These are phyloP conservation scores for Tolypocladium amazonense DNA, from an alignment of 2,329 filamentous ascomycete genomes.

Conservation along the genomic window DNA sequence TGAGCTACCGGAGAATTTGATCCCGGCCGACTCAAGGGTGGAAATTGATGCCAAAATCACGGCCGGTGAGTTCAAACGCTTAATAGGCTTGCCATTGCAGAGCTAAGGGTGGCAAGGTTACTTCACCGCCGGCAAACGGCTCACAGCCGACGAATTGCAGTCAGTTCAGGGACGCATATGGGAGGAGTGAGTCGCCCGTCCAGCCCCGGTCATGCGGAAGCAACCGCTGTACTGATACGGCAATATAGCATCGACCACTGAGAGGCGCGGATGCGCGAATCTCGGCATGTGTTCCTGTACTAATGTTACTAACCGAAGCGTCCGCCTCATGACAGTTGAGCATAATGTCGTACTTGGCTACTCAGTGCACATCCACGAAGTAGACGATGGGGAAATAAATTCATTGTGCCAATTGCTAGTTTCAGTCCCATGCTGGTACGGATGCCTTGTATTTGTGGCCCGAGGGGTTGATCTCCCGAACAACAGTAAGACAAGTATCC, in stretches of 20 bases:
- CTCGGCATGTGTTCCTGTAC: not conserved
- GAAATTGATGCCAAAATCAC: conserved; percentile 99
- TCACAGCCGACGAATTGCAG: conserved; percentile 76
- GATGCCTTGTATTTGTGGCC: too few species aligned
- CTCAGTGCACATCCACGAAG: not conserved
- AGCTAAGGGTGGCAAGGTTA: conserved; percentile 36
- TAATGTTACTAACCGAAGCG: not conserved
- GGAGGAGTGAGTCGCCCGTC: conserved; percentile 53
- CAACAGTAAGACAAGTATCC: too few species aligned
- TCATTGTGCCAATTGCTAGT: too few species aligned
- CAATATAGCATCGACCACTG: conserved; percentile 31
- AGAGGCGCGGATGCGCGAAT: conserved; percentile 15
- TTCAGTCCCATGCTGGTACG: not conserved
- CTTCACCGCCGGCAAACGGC: conserved; percentile 80
- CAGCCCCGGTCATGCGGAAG: not conserved
- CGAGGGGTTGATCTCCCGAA: too few species aligned
- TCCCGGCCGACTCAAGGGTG: conserved; percentile 89
- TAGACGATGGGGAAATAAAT: not conserved
- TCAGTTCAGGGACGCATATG: conserved; percentile 83
- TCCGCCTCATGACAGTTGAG: not conserved
- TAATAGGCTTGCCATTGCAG: not conserved
- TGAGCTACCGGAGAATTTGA: conserved; percentile 86
- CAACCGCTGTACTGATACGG: conserved; percentile 2
- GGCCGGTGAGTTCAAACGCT: conserved; percentile 52
- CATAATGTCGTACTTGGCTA: not conserved